Evolutionary conservation across 257 asterid genomes (phyloP).

Genomic region (Galeopsis tetrahit): DNA sequence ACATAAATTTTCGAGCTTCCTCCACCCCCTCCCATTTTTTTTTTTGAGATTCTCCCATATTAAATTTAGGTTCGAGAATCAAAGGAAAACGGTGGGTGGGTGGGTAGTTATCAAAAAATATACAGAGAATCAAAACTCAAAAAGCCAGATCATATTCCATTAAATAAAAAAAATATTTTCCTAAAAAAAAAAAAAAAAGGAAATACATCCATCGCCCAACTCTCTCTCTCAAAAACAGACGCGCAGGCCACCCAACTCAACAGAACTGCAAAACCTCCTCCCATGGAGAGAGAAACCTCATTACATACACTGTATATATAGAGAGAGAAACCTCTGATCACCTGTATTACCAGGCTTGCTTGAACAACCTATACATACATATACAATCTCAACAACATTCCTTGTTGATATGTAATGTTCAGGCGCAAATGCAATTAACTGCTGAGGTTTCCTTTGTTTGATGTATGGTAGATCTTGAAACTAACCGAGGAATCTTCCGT

Average conservation of each 20-base stretch:
- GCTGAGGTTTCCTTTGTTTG: conserved; percentile 27
- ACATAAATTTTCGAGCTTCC: too few relatives aligned
- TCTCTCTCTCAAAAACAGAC: conserved; percentile 39
- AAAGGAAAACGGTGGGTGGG: background rate
- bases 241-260: conserved; percentile 57
- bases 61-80: background rate
- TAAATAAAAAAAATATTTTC: background rate
- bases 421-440: conserved; percentile 31
- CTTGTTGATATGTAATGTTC: conserved; percentile 30
- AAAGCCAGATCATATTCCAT: conserved; percentile 27
- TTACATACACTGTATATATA: background rate
- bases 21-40: too few relatives aligned
- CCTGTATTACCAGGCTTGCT: conserved; percentile 19
- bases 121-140: conserved; percentile 2
- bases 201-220: conserved; percentile 1
- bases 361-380: conserved; percentile 30
- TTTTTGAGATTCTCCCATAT: background rate
- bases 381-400: conserved; percentile 31
- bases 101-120: conserved; percentile 1
- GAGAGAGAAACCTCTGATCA: conserved; percentile 20
- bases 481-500: conserved; percentile 26
- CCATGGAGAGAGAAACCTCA: conserved; percentile 32
- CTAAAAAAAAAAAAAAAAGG: background rate
- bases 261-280: conserved; percentile 37
- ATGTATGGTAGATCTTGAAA: conserved; percentile 43